Base-by-base conservation (phyloP, 164 flowering plant genomes). In the Warburgia ugandensis region DNA sequence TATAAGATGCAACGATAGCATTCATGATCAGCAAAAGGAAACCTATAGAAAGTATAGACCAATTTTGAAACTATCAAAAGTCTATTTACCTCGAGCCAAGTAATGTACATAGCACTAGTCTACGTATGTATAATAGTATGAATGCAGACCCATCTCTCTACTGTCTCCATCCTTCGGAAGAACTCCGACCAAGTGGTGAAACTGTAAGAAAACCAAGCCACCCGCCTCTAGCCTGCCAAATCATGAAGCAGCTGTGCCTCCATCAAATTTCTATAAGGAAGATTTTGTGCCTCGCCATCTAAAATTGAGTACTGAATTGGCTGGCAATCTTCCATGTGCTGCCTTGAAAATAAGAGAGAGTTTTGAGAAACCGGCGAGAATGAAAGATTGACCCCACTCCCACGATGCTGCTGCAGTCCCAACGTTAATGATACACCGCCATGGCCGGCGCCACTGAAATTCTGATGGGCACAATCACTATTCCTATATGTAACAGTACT, bases 201-300 rank as follows among this genome's bases (percentile, higher is more conserved):
- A n/a, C n/a, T n/a, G n/a, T n/a, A n/a, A n/a, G n/a, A n/a, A n/a
- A n/a, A n/a, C n/a, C n/a, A n/a, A n/a, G n/a, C n/a, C n/a, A n/a
- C n/a, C n/a, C 23, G 9, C 45, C 25, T 39, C 54, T 60, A 75
- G 17, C 86, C 76, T 2, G 89, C 83, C 58, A 84, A 66, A 54
- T 83, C 97, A 62, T 81, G 95, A 13, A 89, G 80, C 70, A 85
- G 56, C 61, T 83, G 97, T 5, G 86, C 81, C n/a, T 87, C 94
- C 86, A 86, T 75, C 72, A 85, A 69, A 62, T 76, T 86, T 59
- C 83, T 60, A 53, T 86, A 83, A 29, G 92, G 92, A 60, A 79
- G 64, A 53, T 71, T 80, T 64, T 82, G 90, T 7, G 60, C 70
- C 48, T 74, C 84, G 10, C 78, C 81, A 20, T 89, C 92, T 52